Percentiles rank a stretch among this genome's conserved stretches.
Evolutionary conservation across 306 rosid species (phyloP).

Genomic region (Alnus rubra): DNA sequence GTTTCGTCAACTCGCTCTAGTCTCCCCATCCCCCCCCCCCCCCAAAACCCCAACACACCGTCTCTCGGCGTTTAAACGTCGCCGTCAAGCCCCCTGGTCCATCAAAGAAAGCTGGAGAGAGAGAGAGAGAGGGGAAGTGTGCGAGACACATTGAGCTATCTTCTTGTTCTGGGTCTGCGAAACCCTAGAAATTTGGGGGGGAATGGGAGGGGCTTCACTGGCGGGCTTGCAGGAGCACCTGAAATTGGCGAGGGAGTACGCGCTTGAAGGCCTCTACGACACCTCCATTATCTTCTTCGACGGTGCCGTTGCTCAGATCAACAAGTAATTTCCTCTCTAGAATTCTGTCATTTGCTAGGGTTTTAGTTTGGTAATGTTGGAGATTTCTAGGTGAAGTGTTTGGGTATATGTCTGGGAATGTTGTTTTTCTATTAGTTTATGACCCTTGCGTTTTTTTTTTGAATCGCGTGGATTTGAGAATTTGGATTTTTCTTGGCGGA

Average conservation of each 20-base stretch:
- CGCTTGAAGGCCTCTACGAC: slow-evolving; percentile 89
- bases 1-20: slow-evolving; percentile 18
- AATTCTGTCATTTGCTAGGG: neutral
- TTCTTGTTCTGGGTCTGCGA: no score
- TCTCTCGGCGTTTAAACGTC: slow-evolving; percentile 37
- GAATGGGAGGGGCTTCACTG: slow-evolving; percentile 65
- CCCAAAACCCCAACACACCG: neutral
- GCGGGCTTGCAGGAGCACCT: slow-evolving; percentile 88
- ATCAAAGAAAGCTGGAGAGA: neutral
- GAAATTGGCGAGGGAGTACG: slow-evolving; percentile 91
- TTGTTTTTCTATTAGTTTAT: neutral
- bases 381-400: slow-evolving; percentile 9
- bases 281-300: slow-evolving; percentile 94
- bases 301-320: slow-evolving; percentile 97
- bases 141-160: neutral
- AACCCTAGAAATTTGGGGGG: neutral
- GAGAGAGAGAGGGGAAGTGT: no score
- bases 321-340: slow-evolving; percentile 54
- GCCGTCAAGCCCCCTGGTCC: slow-evolving; percentile 29
- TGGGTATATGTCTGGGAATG: neutral
- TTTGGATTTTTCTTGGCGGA: neutral
- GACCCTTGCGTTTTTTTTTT: neutral
- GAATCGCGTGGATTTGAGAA: neutral
- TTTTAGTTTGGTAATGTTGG: neutral
- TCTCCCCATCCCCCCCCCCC: neutral